These are phyloP conservation scores for Mucor indicus DNA, from an alignment of 371 early-diverging fungal genomes.

Conservation along the genomic window DNA sequence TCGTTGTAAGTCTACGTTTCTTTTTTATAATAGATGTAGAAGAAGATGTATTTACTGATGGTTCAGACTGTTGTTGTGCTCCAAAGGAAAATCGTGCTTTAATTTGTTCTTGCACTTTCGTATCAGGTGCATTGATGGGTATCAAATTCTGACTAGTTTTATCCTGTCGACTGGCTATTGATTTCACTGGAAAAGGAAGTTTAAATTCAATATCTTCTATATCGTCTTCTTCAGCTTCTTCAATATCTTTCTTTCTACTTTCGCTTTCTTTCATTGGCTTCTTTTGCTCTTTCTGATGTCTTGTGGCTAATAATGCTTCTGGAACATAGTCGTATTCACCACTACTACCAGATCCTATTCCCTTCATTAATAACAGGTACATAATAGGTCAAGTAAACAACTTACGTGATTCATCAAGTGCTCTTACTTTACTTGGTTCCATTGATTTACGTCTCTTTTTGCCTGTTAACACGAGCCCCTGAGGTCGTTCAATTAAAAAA, in stretches of 20 bases:
- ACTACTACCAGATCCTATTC: not conserved
- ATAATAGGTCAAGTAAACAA: not conserved
- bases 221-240: constrained; percentile 1
- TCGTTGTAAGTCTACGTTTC: too few species aligned
- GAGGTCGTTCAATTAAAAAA: constrained; percentile 33
- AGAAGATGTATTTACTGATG: too few species aligned
- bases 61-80: too few species aligned
- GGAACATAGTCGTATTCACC: too few species aligned
- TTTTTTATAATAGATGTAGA: too few species aligned
- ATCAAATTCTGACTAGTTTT: not conserved
- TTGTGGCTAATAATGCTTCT: too few species aligned
- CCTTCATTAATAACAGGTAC: constrained; percentile 6
- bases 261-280: not conserved
- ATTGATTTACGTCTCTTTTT: constrained; percentile 42
- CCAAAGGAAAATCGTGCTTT: constrained; percentile 40
- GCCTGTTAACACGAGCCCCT: constrained; percentile 20
- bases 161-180: not conserved
- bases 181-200: constrained; percentile 10
- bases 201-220: constrained; percentile 9
- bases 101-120: constrained; percentile 28
- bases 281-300: too few species aligned
- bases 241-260: constrained; percentile 1
- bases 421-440: constrained; percentile 44
- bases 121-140: constrained; percentile 16
- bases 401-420: constrained; percentile 8